A percentile compares a stretch with the other conserved stretches of the same genome.
These are phyloP conservation scores for Fusarium tupiense DNA, from an alignment of 2,329 filamentous ascomycete species.

Conservation along the genomic window DNA sequence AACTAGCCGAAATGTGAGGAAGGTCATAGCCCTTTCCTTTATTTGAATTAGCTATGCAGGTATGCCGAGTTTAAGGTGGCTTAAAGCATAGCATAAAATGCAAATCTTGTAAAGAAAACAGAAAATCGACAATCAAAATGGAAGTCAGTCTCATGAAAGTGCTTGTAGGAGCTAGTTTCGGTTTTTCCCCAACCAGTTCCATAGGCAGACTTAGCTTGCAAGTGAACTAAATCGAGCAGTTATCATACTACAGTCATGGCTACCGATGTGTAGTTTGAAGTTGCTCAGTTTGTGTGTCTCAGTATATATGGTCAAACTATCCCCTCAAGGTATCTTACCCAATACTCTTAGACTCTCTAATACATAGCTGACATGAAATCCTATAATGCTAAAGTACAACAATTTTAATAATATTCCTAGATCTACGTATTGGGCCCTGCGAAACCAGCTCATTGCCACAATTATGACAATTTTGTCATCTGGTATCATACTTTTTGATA, in stretches of 20 bases:
- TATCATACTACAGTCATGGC: not conserved
- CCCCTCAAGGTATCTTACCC: not conserved
- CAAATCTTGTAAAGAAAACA: not conserved
- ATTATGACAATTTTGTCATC: not conserved
- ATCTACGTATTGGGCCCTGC: not conserved
- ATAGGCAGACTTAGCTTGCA: not conserved
- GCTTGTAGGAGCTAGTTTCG: not conserved
- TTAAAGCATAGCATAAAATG: not conserved
- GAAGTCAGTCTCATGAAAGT: not conserved
- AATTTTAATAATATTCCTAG: not conserved
- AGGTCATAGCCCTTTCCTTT: not conserved
- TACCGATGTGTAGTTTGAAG: not conserved
- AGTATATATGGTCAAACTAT: not conserved
- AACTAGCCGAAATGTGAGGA: not conserved
- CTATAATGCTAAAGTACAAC: not conserved
- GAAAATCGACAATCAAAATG: not conserved
- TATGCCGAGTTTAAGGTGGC: no score
- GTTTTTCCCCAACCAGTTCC: no score
- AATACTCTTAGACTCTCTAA: not conserved
- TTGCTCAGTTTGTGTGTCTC: not conserved
- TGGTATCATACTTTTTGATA: not conserved
- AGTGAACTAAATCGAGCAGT: no score
- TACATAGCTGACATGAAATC: not conserved
- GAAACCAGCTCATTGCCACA: not conserved
- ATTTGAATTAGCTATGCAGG: no score